Evolutionary conservation across 352 stramenopile genomes (phyloP), one percentile per base, ranked within the genome.

Genomic region (Plasmopara muralis): DNA sequence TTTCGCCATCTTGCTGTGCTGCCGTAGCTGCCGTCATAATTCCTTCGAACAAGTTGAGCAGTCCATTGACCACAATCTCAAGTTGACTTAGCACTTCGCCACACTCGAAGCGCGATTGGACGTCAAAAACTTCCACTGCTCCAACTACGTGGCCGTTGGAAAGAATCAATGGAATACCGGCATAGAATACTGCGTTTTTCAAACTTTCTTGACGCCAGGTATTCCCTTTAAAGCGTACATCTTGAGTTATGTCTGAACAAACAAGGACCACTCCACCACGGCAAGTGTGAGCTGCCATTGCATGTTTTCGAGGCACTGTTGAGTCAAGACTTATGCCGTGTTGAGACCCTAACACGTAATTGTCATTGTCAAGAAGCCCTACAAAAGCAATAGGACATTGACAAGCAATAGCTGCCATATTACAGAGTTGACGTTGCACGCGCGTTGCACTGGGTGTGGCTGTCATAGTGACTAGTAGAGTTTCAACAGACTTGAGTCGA

Each of bases 11-110:
- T 47, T 47, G 42, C 38, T 71, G 57, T 6, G 45, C 62, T 30
- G 70, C 56, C 18, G 55, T 47, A 41, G 67, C 54, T 2, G 64
- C 72, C 13, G 60, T 68, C 15, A 86, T 41, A 37, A 93, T 72
- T 28, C 90, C 74, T 45, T 90, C 76, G 31, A 93, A 77, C 47
- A 85, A 73, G 53, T 87, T 82, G 16, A 89, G 62, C 18, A 93
- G 53, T 41, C 74, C 68, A 43, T 80, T 75, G n/a, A 87, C 77
- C 18, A 93, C 77, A 12, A 71, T 67, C 43, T 93, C 74, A 13
- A 93, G 70, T 53, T 89, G 83, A 35, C 55, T 62, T 8, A 87
- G 49, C 20, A 91, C 71, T 25, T 88, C 66, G 33, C 68, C 67
- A 52, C 83, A 93, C 15, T 66, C 74, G 43, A 64, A 80, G 6